Conservation (phyloP, 495 filamentous ascomycete genomes). For the Aspergillus sclerotiicarbonarius region DNA sequence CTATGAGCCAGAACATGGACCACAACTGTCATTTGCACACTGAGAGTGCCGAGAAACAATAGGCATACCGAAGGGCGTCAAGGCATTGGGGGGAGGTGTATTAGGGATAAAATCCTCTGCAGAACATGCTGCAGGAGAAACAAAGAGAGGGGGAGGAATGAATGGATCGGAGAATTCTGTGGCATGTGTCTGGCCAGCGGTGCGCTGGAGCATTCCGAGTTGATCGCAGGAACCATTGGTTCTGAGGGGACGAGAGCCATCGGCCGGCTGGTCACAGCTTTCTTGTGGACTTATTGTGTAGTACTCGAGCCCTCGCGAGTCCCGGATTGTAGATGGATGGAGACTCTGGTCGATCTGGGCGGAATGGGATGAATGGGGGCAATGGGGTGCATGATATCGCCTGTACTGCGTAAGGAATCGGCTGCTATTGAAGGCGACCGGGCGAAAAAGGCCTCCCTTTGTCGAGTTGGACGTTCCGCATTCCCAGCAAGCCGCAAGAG, state of each 20-base stretch:
- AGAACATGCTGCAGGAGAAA: not conserved
- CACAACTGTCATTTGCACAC: too few species aligned
- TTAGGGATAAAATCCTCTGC: not conserved
- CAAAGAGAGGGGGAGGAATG: slow-evolving; percentile 1
- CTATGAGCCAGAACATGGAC: not conserved
- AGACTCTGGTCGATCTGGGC: too few species aligned
- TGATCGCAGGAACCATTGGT: slow-evolving; percentile 6
- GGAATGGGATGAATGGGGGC: too few species aligned
- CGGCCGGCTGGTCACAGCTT: not conserved
- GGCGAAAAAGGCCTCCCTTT: too few species aligned
- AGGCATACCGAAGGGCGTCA: too few species aligned
- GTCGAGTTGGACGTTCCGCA: too few species aligned
- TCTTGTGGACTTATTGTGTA: not conserved
- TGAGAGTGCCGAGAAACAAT: too few species aligned
- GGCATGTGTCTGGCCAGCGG: not conserved
- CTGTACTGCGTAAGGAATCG: too few species aligned
- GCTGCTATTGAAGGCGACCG: too few species aligned
- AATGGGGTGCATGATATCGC: too few species aligned
- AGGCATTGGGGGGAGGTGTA: too few species aligned
- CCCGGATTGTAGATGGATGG: not conserved
- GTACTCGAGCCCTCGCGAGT: not conserved
- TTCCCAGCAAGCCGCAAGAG: too few species aligned
- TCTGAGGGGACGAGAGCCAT: not conserved
- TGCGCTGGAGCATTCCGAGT: slow-evolving; percentile 6
- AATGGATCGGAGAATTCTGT: slow-evolving; percentile 8